Evolutionary conservation across 1,284 basidiomycete species (phyloP).

Genomic region (Coriolopsis trogii): DNA sequence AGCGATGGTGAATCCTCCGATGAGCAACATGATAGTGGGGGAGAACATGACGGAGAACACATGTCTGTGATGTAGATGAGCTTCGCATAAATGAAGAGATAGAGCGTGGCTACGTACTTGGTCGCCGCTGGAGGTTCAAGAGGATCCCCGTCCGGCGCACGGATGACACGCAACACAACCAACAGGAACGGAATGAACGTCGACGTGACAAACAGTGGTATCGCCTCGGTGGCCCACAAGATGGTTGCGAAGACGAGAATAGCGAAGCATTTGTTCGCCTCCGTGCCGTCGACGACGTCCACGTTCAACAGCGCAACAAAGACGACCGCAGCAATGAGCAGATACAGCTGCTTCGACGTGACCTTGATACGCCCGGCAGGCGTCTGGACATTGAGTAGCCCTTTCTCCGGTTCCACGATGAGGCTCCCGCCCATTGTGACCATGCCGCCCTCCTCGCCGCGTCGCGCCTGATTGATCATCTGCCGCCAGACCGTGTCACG

Average conservation of each 20-base stretch:
- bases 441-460: slow-evolving; percentile 50
- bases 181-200: slow-evolving; percentile 88
- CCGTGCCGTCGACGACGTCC: slow-evolving; percentile 62
- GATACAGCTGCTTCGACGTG: slow-evolving; percentile 63
- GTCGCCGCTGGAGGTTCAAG: slow-evolving; percentile 78
- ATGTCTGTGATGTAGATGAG: slow-evolving; percentile 46
- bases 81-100: not conserved
- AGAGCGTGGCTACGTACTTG: slow-evolving; percentile 60
- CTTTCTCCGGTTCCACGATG: slow-evolving; percentile 54
- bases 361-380: slow-evolving; percentile 68
- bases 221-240: slow-evolving; percentile 97
- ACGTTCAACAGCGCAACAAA: slow-evolving; percentile 67
- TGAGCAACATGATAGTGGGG: slow-evolving; percentile 95
- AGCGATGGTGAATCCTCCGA: slow-evolving; percentile 98
- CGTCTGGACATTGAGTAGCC: slow-evolving; percentile 56
- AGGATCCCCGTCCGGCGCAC: slow-evolving; percentile 57
- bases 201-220: slow-evolving; percentile 96
- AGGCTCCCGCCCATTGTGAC: slow-evolving; percentile 52
- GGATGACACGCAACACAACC: slow-evolving; percentile 86
- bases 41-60: slow-evolving; percentile 84
- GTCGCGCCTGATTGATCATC: slow-evolving; percentile 92
- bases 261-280: slow-evolving; percentile 92
- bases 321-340: slow-evolving; percentile 57
- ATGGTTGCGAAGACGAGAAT: slow-evolving; percentile 92
- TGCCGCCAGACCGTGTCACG: slow-evolving; percentile 96